phyloP scores from a whole-genome alignment of 192 early-diverging fungal species.

The Borealophlyctis nickersoniae region DNA sequence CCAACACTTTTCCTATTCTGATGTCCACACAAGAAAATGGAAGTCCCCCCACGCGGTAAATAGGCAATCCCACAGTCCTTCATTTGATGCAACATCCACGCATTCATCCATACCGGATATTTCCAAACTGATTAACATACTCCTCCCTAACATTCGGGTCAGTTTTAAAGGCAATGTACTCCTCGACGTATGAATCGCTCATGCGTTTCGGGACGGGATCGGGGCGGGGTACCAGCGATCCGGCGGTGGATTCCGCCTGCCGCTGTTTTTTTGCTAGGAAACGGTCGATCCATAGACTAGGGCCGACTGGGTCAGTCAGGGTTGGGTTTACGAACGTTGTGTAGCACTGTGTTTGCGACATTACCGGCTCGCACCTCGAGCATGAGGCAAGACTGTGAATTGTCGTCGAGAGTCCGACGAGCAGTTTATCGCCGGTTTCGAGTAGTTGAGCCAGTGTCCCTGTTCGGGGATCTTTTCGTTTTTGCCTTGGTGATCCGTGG shows the following conservation, averaged over 20 bases:
- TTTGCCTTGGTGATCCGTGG: too few relatives aligned
- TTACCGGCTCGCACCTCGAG: too few relatives aligned
- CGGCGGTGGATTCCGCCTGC: conserved; percentile 8
- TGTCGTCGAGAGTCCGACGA: too few relatives aligned
- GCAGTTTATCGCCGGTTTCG: too few relatives aligned
- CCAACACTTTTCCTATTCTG: conserved; percentile 79
- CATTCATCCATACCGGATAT: conserved; percentile 66
- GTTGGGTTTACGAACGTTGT: too few relatives aligned
- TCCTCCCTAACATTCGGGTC: conserved; percentile 71
- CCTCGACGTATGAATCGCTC: conserved; percentile 65
- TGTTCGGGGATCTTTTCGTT: too few relatives aligned
- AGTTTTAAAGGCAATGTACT: conserved; percentile 70
- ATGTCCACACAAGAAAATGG: conserved; percentile 1
- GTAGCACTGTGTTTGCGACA: too few relatives aligned
- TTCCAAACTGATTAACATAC: conserved; percentile 75
- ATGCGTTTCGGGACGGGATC: conserved; percentile 18
- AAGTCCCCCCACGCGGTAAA: not conserved
- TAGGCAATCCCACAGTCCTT: not conserved
- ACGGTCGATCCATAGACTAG: conserved; percentile 34
- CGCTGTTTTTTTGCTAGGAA: conserved; percentile 25
- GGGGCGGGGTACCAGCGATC: not conserved
- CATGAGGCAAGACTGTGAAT: too few relatives aligned
- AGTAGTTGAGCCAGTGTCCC: too few relatives aligned
- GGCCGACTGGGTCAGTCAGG: too few relatives aligned
- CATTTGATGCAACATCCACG: conserved; percentile 5